These are phyloP conservation scores for Agapanthus africanus DNA, from an alignment of 106 monocot genomes.

Conservation along the genomic window DNA sequence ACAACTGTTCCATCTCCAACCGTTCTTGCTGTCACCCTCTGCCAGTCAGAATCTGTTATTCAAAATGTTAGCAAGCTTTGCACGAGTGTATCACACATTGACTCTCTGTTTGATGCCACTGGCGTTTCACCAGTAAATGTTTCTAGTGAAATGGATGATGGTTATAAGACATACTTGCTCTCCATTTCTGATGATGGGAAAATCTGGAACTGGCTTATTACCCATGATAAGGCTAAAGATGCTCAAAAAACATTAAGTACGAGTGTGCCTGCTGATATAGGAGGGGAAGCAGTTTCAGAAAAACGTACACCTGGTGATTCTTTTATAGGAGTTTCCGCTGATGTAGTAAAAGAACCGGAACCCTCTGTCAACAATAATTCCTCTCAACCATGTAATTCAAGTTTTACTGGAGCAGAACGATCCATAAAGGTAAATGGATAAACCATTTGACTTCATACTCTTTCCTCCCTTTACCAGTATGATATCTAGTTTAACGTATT, in stretches of 20 bases:
- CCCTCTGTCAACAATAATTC: background rate
- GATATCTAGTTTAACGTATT: background rate
- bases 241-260: conserved; percentile 5
- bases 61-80: conserved; percentile 48
- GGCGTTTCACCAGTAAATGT: conserved; percentile 15
- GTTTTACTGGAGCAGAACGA: conserved; percentile 12
- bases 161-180: conserved; percentile 39
- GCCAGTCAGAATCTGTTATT: conserved; percentile 60
- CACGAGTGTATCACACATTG: conserved; percentile 14
- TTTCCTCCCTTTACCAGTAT: background rate
- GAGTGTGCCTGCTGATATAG: conserved; percentile 16
- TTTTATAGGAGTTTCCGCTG: conserved; percentile 9
- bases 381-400: background rate
- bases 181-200: conserved; percentile 96
- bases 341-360: conserved; percentile 24
- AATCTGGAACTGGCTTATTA: conserved; percentile 85
- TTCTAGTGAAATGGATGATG: conserved; percentile 9
- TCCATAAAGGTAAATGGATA: conserved; percentile 41
- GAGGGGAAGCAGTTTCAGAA: conserved; percentile 15
- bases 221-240: conserved; percentile 32
- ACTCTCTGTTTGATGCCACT: background rate
- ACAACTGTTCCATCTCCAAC: conserved; percentile 75
- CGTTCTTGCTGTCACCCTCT: conserved; percentile 68
- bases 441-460: background rate
- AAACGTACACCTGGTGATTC: conserved; percentile 18